A percentile compares a stretch with the other conserved stretches of the same genome.
Evolutionary conservation across 192 early-diverging fungal species (phyloP).

Genomic region (Coemansia sp.): DNA sequence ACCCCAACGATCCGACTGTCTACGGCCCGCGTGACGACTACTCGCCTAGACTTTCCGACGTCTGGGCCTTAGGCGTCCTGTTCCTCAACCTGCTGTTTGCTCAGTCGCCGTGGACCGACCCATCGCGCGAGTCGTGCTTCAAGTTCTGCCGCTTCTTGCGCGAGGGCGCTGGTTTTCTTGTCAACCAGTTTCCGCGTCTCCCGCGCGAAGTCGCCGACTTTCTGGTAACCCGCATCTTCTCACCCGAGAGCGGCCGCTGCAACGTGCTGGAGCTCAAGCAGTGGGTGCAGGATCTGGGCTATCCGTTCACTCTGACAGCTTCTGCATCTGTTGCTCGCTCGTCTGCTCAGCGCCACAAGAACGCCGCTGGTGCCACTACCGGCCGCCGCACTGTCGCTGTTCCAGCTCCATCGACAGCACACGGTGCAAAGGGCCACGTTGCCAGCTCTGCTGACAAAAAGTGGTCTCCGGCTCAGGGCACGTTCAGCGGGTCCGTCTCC

Average conservation of each 20-base stretch:
- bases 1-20: slow-evolving; percentile 46
- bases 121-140: slow-evolving; percentile 59
- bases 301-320: slow-evolving; percentile 31
- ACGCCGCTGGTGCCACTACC: neutral
- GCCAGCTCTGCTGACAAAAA: slow-evolving; percentile 34
- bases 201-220: slow-evolving; percentile 62
- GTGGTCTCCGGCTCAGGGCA: slow-evolving; percentile 24
- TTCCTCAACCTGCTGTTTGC: slow-evolving; percentile 71
- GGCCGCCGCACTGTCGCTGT: slow-evolving; percentile 11
- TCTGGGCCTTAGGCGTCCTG: slow-evolving; percentile 76
- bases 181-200: slow-evolving; percentile 59
- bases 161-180: slow-evolving; percentile 62
- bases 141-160: slow-evolving; percentile 63
- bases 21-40: slow-evolving; percentile 60
- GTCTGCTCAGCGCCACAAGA: slow-evolving; percentile 29
- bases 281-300: slow-evolving; percentile 51
- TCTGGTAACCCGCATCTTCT: slow-evolving; percentile 63
- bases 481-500: slow-evolving; percentile 4
- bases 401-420: neutral
- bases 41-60: slow-evolving; percentile 62
- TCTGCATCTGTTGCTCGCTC: slow-evolving; percentile 12
- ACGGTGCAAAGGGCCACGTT: slow-evolving; percentile 16
- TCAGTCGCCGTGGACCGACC: slow-evolving; percentile 72
- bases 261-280: slow-evolving; percentile 56
- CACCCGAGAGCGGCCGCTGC: slow-evolving; percentile 57